phyloP scores from a whole-genome alignment of 2,329 filamentous ascomycete species.

The Penicillium sclerotigenum region DNA sequence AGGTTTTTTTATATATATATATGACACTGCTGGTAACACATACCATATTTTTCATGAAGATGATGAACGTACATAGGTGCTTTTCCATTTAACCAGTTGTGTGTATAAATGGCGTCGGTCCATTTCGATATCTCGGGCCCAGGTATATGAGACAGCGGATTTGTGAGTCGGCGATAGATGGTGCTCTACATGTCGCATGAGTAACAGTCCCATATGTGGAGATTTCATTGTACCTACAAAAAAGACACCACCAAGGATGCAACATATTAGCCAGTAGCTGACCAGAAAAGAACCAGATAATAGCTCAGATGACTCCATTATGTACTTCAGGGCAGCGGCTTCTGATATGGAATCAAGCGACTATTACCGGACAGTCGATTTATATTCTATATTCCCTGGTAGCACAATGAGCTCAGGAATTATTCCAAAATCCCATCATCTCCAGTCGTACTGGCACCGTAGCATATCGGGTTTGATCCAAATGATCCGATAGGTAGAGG shows the following conservation, averaged over 20 bases:
- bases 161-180: conserved; percentile 11
- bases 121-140: conserved; percentile 28
- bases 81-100: conserved; percentile 23
- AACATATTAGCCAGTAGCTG: neutral
- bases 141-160: conserved; percentile 18
- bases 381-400: neutral
- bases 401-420: neutral
- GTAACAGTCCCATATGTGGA: neutral
- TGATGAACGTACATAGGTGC: conserved; percentile 23
- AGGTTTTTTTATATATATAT: neutral
- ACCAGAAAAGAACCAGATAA: neutral
- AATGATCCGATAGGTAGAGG: neutral
- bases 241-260: neutral
- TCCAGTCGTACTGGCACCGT: neutral
- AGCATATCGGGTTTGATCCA: neutral
- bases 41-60: conserved; percentile 33
- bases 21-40: neutral
- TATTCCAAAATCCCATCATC: neutral
- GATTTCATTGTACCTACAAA: neutral
- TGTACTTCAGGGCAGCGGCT: neutral
- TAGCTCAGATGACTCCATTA: neutral
- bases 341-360: neutral
- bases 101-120: conserved; percentile 22
- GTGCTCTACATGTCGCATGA: conserved; percentile 1
- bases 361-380: neutral